A percentile compares a stretch with the other conserved stretches of the same genome.
These are phyloP conservation scores for Backusella tuberculispora DNA, from an alignment of 192 early-diverging fungal species.

Conservation along the genomic window DNA sequence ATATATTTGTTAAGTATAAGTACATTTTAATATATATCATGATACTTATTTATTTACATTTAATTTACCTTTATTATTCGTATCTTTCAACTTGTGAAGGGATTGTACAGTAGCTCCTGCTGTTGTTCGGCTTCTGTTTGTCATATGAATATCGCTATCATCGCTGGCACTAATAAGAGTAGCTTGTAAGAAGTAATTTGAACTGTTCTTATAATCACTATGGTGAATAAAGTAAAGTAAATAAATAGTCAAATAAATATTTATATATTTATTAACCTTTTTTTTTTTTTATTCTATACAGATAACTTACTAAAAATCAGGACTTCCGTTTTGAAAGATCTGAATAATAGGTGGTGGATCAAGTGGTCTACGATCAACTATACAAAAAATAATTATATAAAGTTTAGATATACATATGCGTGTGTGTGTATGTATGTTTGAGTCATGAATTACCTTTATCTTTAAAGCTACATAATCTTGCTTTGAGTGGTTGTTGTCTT, in stretches of 20 bases:
- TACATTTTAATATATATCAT: neutral
- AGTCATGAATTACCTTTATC: conserved; percentile 11
- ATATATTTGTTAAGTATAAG: neutral
- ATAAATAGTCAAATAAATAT: neutral
- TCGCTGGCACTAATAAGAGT: neutral
- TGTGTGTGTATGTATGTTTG: too few relatives aligned
- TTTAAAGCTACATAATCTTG: conserved; percentile 25
- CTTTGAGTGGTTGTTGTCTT: conserved; percentile 12
- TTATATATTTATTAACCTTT: too few relatives aligned
- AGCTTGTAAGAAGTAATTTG: conserved; percentile 12
- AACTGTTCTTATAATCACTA: conserved; percentile 47
- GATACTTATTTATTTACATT: too few relatives aligned
- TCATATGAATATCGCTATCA: conserved; percentile 5
- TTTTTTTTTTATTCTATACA: neutral
- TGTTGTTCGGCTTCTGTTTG: conserved; percentile 56
- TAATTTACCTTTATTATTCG: conserved; percentile 61
- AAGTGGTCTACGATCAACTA: conserved; percentile 22
- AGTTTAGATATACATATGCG: neutral
- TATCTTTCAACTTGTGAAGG: conserved; percentile 84
- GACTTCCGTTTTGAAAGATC: neutral
- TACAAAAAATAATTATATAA: neutral
- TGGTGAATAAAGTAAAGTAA: neutral
- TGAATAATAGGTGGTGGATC: conserved; percentile 27
- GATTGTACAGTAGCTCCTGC: conserved; percentile 91
- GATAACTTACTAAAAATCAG: conserved; percentile 11